phyloP scores from a whole-genome alignment of 495 filamentous ascomycete species.

The Penicillium malachiteum region DNA sequence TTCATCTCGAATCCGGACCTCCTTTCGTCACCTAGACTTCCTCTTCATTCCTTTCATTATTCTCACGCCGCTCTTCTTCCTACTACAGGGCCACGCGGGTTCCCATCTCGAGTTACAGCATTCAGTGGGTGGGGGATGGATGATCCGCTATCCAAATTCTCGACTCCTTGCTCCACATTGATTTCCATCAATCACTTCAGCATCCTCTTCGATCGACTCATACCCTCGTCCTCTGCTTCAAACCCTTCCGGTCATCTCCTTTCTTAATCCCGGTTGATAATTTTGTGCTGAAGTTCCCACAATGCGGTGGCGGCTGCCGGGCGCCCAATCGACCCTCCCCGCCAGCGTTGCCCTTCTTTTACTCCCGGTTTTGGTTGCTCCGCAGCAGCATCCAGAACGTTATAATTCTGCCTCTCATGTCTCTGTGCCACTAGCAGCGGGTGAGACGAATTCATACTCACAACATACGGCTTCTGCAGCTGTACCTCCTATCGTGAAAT shows the following conservation, averaged over 20 bases:
- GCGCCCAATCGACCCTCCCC: constrained; percentile 46
- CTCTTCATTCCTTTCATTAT: not conserved
- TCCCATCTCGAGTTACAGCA: not conserved
- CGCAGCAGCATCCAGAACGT: constrained; percentile 47
- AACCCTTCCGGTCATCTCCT: not conserved
- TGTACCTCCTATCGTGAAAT: constrained; percentile 40
- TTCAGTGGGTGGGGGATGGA: constrained; percentile 25
- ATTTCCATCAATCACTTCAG: not conserved
- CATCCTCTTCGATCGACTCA: constrained; percentile 4
- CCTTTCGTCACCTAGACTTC: not conserved
- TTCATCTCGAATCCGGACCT: not conserved
- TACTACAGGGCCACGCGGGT: not conserved
- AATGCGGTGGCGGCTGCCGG: constrained; percentile 53
- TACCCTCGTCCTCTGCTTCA: not conserved
- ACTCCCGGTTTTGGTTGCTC: constrained; percentile 46
- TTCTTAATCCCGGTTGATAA: not conserved
- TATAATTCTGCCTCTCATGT: constrained; percentile 33
- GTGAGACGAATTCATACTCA: constrained; percentile 15
- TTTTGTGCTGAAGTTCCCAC: constrained; percentile 34
- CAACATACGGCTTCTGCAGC: constrained; percentile 19
- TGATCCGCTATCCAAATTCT: constrained; percentile 26
- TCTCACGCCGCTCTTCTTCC: not conserved
- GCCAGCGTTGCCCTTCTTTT: constrained; percentile 50
- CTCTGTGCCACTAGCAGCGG: constrained; percentile 32
- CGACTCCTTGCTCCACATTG: constrained; percentile 24